These are phyloP conservation scores for Chalaropsis thielavioides DNA, from an alignment of 2,329 filamentous ascomycete genomes.

Conservation along the genomic window DNA sequence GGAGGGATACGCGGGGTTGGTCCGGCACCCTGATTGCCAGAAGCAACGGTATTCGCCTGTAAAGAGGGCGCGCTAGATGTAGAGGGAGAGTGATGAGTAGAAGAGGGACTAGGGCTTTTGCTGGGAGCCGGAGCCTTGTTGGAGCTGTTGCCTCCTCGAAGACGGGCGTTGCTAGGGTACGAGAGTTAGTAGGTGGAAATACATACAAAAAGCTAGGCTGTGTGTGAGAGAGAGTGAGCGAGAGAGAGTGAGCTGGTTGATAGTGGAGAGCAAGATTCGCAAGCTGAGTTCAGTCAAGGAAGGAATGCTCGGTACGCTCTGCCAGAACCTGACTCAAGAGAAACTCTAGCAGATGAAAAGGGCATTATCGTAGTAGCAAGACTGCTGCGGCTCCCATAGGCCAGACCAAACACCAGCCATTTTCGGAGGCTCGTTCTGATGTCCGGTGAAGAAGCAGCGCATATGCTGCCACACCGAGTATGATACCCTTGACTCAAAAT, in stretches of 20 bases:
- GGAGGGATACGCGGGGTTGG: slow-evolving; percentile 37
- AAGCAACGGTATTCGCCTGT: slow-evolving; percentile 9
- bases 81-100: slow-evolving; percentile 31
- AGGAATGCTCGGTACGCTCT: neutral
- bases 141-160: slow-evolving; percentile 16
- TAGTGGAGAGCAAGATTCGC: neutral
- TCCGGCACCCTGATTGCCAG: slow-evolving; percentile 10
- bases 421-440: neutral
- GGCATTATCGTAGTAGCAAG: neutral
- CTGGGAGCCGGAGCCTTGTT: slow-evolving; percentile 34
- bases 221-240: neutral
- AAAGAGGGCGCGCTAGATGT: slow-evolving; percentile 14
- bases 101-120: slow-evolving; percentile 38
- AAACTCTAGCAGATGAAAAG: neutral
- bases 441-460: neutral
- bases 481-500: slow-evolving; percentile 7
- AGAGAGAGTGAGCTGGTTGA: neutral
- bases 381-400: neutral
- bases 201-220: neutral
- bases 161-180: slow-evolving; percentile 24
- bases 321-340: neutral
- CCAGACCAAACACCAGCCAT: neutral
- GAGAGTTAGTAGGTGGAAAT: neutral
- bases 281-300: neutral
- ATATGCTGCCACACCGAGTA: neutral